phyloP scores from a whole-genome alignment of 2,329 filamentous ascomycete genomes.

The Microdochium bolleyi region DNA sequence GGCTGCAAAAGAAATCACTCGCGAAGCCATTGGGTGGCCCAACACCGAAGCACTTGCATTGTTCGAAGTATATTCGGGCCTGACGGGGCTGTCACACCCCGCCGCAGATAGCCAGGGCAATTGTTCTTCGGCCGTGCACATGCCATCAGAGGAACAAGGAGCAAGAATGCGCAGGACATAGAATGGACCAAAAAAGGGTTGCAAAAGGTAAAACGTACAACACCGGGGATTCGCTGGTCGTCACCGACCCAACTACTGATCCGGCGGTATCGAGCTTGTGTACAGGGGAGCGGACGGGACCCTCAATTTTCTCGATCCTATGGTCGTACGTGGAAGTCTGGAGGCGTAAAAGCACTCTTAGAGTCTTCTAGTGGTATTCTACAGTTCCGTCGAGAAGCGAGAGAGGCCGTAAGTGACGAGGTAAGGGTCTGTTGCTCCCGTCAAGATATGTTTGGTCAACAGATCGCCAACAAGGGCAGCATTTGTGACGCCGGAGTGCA shows the following conservation, averaged over 20 bases:
- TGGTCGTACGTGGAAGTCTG: background rate
- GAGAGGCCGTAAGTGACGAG: background rate
- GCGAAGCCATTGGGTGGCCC: too few species aligned
- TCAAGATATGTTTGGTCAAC: constrained; percentile 9
- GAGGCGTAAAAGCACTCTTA: background rate
- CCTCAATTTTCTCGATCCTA: background rate
- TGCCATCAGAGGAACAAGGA: too few species aligned
- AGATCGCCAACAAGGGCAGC: constrained; percentile 15
- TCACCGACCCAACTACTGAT: constrained; percentile 1
- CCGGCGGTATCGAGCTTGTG: background rate
- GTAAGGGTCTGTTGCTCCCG: constrained; percentile 8
- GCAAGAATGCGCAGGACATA: too few species aligned
- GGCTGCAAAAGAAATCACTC: too few species aligned
- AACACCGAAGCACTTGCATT: too few species aligned
- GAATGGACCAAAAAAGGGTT: too few species aligned
- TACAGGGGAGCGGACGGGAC: constrained; percentile 1
- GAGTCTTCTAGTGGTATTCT: background rate
- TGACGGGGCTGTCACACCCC: too few species aligned
- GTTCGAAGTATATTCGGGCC: too few species aligned
- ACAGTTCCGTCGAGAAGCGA: background rate
- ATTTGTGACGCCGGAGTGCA: constrained; percentile 21
- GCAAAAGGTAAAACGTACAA: background rate
- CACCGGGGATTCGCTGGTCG: constrained; percentile 1
- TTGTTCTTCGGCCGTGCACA: too few species aligned
- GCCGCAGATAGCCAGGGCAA: too few species aligned